Evolutionary conservation across 805 yeast genomes (phyloP), one percentile per base, ranked within the genome.

Genomic region (Wickerhamomyces strasburgensis): DNA sequence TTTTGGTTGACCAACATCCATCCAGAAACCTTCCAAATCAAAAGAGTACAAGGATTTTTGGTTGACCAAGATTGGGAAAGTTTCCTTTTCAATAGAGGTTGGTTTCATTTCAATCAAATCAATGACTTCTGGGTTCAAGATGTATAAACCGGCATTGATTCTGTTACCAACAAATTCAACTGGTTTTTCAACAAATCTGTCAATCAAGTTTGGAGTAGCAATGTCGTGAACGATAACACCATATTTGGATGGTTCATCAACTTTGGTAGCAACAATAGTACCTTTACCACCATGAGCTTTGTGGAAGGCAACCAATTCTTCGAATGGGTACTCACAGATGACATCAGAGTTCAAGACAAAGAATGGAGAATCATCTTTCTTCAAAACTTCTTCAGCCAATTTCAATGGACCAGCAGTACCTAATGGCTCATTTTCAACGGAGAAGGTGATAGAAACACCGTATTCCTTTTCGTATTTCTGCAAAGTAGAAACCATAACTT

Each of bases 1-100:
- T 79, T 90, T 93, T 77, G 99, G 99, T 75, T 93, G 99, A 68
- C 99, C 99, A 54, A 93, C 97, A 68, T 93, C 99, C 98, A 93
- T 93, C 99, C 99, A 93, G 85, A 80, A 93, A 51, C 98, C 98
- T 74, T 93, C 97, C 61, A 93, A 79, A 68, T 93, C 99, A 60
- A 85, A 93, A 38, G 98, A 89, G 76, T 81, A 93, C 58, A 93
- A 76, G 44, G 82, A 75, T 61, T 83, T 88, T 62, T 82, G 71
- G 68, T 85, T 94, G 51, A 94, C 97, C 57, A 93, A 78, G 57
- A 73, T 70, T 58, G 99, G 99, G 96, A 93, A 93, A 54, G 97
- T 89, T 77, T 93, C 99, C 82, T 89, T 89, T 77, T 93, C 99
- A 57, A 93, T 93, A 36, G 98, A 90, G 54, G 99, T 93, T 67